Evolutionary conservation across 192 early-diverging fungal genomes (phyloP).

Genomic region (Geosiphon pyriformis): DNA sequence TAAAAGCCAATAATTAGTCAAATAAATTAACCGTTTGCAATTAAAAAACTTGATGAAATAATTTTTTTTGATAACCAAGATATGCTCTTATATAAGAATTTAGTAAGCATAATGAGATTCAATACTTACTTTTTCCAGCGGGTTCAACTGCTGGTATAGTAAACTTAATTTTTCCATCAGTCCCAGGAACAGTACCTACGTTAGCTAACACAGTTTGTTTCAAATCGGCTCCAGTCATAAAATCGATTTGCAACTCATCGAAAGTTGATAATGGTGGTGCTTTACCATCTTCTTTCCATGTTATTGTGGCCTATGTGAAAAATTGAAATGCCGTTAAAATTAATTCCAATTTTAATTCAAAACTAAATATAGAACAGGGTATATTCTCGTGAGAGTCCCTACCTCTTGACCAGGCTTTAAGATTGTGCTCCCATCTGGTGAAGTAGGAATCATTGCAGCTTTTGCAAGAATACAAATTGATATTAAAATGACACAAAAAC

Average conservation of each 20-base stretch:
- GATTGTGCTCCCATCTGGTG: neutral
- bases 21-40: neutral
- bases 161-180: neutral
- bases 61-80: too few species aligned
- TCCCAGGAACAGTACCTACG: neutral
- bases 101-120: too few species aligned
- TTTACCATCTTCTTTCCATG: neutral
- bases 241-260: neutral
- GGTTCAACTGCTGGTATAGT: slow-evolving; percentile 3
- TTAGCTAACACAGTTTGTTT: neutral
- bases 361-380: neutral
- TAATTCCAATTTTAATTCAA: neutral
- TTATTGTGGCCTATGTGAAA: neutral
- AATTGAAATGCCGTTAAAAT: neutral
- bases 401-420: neutral
- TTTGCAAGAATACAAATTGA: neutral
- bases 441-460: neutral
- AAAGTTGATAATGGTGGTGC: neutral
- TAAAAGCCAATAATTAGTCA: neutral
- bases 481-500: neutral
- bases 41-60: too few species aligned
- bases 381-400: neutral
- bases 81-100: too few species aligned
- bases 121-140: slow-evolving; percentile 6
- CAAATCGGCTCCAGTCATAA: slow-evolving; percentile 1